Percentiles rank a stretch among this genome's conserved stretches.
These are phyloP conservation scores for Ceratobasidium sp. DNA, from an alignment of 1,284 basidiomycete species.

Conservation along the genomic window DNA sequence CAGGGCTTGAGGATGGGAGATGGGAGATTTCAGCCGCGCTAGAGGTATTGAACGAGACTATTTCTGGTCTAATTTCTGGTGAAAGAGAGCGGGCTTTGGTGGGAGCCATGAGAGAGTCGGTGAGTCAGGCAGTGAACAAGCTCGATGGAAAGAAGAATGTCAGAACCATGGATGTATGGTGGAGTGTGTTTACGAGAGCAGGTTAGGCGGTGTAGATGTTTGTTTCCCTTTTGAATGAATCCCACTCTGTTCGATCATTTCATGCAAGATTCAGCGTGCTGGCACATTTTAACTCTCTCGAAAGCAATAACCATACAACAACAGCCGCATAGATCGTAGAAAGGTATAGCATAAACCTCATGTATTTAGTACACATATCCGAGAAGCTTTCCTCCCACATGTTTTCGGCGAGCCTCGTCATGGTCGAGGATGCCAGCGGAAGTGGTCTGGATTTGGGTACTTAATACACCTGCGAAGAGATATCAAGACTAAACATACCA, in stretches of 20 bases:
- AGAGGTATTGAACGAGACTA: constrained; percentile 46
- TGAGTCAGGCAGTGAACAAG: constrained; percentile 48
- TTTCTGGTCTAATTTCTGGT: constrained; percentile 52
- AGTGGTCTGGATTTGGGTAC: constrained; percentile 76
- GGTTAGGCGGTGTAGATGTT: background rate
- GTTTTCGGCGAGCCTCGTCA: constrained; percentile 99
- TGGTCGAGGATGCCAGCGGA: constrained; percentile 99
- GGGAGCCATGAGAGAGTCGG: constrained; percentile 55
- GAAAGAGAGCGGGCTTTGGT: constrained; percentile 55
- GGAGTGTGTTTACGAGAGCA: constrained; percentile 45
- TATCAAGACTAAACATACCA: constrained; percentile 65
- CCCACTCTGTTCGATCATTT: background rate
- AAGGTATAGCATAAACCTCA: constrained; percentile 37
- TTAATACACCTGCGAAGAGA: background rate
- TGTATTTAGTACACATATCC: constrained; percentile 79
- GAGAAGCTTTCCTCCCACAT: constrained; percentile 92
- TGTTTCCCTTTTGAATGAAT: background rate
- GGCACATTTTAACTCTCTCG: constrained; percentile 41
- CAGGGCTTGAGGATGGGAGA: constrained; percentile 57
- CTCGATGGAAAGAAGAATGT: constrained; percentile 51
- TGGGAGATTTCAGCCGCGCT: constrained; percentile 58
- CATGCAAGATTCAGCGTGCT: background rate
- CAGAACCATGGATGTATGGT: constrained; percentile 58
- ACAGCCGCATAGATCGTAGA: constrained; percentile 23
- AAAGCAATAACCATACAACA: constrained; percentile 40